Conservation (phyloP, 805 yeast species). For the Barnettozyma pratensis region DNA sequence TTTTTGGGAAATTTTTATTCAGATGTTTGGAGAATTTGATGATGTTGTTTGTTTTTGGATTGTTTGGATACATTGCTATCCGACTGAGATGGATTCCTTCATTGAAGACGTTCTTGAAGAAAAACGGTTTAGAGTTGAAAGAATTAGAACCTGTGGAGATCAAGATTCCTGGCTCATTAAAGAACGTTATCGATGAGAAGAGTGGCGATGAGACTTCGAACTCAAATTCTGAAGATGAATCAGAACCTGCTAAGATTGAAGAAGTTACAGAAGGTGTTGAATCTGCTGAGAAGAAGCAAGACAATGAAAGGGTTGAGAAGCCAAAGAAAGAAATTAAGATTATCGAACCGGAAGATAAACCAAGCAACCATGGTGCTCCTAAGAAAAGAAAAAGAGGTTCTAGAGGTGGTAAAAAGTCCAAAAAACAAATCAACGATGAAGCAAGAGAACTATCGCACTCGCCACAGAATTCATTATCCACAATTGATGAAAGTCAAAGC, state of each 20-base stretch:
- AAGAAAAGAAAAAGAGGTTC: conserved; percentile 79
- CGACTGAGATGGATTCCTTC: conserved; percentile 30
- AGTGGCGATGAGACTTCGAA: neutral
- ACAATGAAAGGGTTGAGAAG: neutral
- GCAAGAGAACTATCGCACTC: neutral
- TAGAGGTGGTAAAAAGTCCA: conserved; percentile 72
- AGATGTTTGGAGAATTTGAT: conserved; percentile 36
- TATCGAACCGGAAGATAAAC: conserved; percentile 24
- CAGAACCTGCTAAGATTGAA: neutral
- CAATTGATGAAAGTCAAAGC: conserved; percentile 1
- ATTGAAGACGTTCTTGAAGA: conserved; percentile 26
- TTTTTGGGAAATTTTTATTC: conserved; percentile 27
- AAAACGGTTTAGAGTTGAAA: conserved; percentile 28
- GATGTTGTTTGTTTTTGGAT: conserved; percentile 27
- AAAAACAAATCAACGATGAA: conserved; percentile 14
- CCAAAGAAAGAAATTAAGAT: conserved; percentile 24
- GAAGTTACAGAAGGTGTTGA: neutral
- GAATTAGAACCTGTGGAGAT: conserved; percentile 18
- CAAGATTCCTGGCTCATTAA: conserved; percentile 1
- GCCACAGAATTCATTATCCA: neutral
- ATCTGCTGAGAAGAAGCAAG: neutral
- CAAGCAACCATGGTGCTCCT: conserved; percentile 23
- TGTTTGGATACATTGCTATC: conserved; percentile 25
- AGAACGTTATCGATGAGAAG: conserved; percentile 4
- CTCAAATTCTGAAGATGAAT: neutral